Evolutionary conservation across 192 early-diverging fungal genomes (phyloP), one percentile per base, ranked within the genome.

Genomic region (Jimgerdemannia flammicorona): DNA sequence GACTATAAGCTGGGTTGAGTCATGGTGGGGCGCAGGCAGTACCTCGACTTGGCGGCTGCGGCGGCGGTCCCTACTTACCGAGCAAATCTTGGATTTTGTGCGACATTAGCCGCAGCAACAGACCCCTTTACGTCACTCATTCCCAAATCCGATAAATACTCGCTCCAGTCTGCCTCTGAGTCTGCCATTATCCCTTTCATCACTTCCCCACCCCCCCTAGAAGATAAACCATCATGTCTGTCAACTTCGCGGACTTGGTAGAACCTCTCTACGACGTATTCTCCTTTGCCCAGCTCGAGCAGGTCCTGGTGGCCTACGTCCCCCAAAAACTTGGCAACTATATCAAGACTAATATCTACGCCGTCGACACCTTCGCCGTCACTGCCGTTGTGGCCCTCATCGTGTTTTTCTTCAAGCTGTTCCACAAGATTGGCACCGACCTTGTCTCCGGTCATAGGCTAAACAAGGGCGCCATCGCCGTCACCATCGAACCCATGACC

Each of bases 311-410:
- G 67, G 79, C 79, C 3, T 80, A 76, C 44, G 70, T 80, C 8
- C 79, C 79, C 9, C 59, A 49, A 43, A 66, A 73, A 3, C 20
- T 80, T 7, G 75, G 77, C 66, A 40, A 43, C 6, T 72, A 70
- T 65, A 43, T 76, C 64, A 73, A 77, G 14, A 76, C 79, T 40
- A 72, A 72, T 3, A 70, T 80, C n/a, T 80, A 80, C 65, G 71
- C 75, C 49, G 75, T 80, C 19, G 79, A 80, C 43, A 72, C 71
- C 39, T 80, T 80, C 68, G 3, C 76, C 9, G 75, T 80, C 63
- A 80, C 75, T 7, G 72, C 75, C 3, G 66, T 65, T 18, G 72
- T 80, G 8, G 73, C 79, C 3, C 43, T 76, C 18, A 44, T 80
- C 14, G 64, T 80, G 9, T 64, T 79, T 44, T 54, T 40, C 67